These are phyloP conservation scores for Nemania serpens DNA, from an alignment of 2,329 filamentous ascomycete genomes.

Conservation along the genomic window DNA sequence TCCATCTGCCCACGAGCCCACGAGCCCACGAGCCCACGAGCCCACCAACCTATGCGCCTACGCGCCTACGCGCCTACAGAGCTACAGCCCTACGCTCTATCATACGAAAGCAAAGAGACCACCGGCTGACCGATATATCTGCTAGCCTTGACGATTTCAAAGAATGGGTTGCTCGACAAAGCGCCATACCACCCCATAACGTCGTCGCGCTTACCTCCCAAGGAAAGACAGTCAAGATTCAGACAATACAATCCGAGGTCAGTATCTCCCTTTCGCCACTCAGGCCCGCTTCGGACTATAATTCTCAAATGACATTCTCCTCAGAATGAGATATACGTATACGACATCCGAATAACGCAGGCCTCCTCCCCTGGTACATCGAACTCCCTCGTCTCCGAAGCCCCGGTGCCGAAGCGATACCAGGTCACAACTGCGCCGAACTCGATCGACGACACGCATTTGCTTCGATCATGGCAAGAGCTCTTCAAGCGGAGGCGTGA, in stretches of 20 bases:
- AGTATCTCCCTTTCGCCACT: conserved; percentile 31
- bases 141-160: conserved; percentile 81
- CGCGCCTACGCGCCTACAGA: neutral
- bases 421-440: conserved; percentile 74
- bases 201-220: conserved; percentile 87
- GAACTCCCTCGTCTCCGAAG: conserved; percentile 52
- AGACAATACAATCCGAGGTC: conserved; percentile 81
- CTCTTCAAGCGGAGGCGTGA: conserved; percentile 79
- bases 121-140: conserved; percentile 24
- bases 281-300: neutral
- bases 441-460: conserved; percentile 76
- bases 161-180: conserved; percentile 76
- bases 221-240: conserved; percentile 81
- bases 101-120: neutral
- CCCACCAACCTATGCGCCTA: too few species aligned
- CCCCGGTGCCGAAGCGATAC: conserved; percentile 59
- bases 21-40: neutral
- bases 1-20: neutral
- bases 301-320: conserved; percentile 18
- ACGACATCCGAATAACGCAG: conserved; percentile 78
- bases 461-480: conserved; percentile 84
- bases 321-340: conserved; percentile 88
- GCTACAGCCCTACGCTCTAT: conserved; percentile 26
- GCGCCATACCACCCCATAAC: conserved; percentile 73
- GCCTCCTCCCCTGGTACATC: conserved; percentile 53